Base-by-base conservation (phyloP, 192 early-diverging fungal species). In the Gryganskiella cystojenkinii region DNA sequence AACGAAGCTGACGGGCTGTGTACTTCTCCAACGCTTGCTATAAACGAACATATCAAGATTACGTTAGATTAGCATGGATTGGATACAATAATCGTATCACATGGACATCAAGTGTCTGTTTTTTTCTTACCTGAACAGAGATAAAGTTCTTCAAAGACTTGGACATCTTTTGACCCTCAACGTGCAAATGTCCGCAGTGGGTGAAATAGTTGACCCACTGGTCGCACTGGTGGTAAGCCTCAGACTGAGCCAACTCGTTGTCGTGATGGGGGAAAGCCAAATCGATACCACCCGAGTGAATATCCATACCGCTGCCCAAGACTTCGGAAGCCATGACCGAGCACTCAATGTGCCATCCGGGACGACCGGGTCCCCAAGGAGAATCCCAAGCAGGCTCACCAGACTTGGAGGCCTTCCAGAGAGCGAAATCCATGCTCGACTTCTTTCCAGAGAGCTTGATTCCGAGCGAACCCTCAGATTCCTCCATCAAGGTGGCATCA, bases 271-370 rank as follows among this genome's bases (percentile, higher is more conserved):
- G 98, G 87, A 99, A 99, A 0, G 91, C 91, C 44, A 99, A 80
- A 84, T 99, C 98, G 55, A 93, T 92, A 43, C 98, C 98, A 59
- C 98, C 98, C 42, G 92, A 90, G 84, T 99, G 98, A 58, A 99
- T 92, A 71, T 99, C 98, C 72, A 99, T 88, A 28, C 90, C 86
- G 35, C 89, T 81, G 19, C 95, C 96, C 56, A 98, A 80, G 25
- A 98, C 87, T 70, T 93, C 95, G 69, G 92, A 92, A 45, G 96
- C 96, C 98, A 99, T 99, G 37, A 91, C 98, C 24, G 95, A 96
- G 90, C 98, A 99, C 86, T 99, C 98, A 85, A 99, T 99, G 70
- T 99, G 98, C 98, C 98, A 99, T 34, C 98, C 98, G 8, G 98
- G 98, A 42, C 98, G 93, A 17, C 98, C 98, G 51, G 83, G 68